These are phyloP conservation scores for Phaeomoniella chlamydospora DNA, from an alignment of 2,329 filamentous ascomycete genomes.

Conservation along the genomic window DNA sequence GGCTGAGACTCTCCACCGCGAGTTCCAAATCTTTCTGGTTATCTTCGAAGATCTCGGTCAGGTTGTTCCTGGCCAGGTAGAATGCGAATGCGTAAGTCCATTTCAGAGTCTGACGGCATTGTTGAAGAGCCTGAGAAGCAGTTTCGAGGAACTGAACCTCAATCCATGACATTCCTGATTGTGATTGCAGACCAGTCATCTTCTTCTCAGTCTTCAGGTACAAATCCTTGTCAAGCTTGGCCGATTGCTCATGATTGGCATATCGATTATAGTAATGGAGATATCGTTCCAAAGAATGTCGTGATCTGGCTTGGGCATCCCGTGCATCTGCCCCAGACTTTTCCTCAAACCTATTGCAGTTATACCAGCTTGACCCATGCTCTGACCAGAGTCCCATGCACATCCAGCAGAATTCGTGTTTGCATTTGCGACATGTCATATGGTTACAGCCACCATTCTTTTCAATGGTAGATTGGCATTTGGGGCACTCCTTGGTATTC, in stretches of 20 bases:
- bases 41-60: slow-evolving; percentile 95
- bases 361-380: slow-evolving; percentile 98
- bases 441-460: slow-evolving; percentile 98
- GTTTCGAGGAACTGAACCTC: slow-evolving; percentile 94
- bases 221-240: slow-evolving; percentile 90
- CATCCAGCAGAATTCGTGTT: slow-evolving; percentile 99
- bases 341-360: slow-evolving; percentile 94
- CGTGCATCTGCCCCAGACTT: slow-evolving; percentile 84
- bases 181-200: slow-evolving; percentile 89
- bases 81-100: slow-evolving; percentile 99
- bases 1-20: slow-evolving; percentile 90
- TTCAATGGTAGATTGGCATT: slow-evolving; percentile 92
- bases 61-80: slow-evolving; percentile 88
- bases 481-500: slow-evolving; percentile 96
- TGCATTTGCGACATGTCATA: slow-evolving; percentile 94
- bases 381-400: slow-evolving; percentile 99
- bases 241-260: slow-evolving; percentile 96
- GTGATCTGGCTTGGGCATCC: slow-evolving; percentile 80
- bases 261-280: slow-evolving; percentile 98
- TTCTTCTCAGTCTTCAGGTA: slow-evolving; percentile 96
- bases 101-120: slow-evolving; percentile 94
- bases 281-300: slow-evolving; percentile 87
- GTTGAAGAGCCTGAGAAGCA: slow-evolving; percentile 84
- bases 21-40: slow-evolving; percentile 97
- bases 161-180: slow-evolving; percentile 96